A percentile compares a stretch with the other conserved stretches of the same genome.
These are phyloP conservation scores for Monosporascus ibericus DNA, from an alignment of 2,329 filamentous ascomycete species.

Conservation along the genomic window DNA sequence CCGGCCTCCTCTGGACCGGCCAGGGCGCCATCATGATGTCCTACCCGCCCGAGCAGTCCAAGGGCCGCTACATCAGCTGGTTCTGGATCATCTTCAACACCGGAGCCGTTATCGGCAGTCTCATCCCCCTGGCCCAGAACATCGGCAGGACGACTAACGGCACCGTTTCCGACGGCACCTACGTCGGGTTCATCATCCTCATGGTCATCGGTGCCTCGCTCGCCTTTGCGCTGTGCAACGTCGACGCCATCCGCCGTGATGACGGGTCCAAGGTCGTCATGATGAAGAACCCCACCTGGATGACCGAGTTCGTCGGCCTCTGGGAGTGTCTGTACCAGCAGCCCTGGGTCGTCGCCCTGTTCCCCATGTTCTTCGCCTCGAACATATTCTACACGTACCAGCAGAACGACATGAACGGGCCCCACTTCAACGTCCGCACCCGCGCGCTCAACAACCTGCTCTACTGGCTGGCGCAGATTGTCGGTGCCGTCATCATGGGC, in stretches of 20 bases:
- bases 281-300: constrained; percentile 74
- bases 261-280: constrained; percentile 66
- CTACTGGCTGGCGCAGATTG: constrained; percentile 68
- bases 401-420: constrained; percentile 64
- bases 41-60: constrained; percentile 73
- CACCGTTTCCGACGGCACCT: constrained; percentile 61
- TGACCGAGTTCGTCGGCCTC: constrained; percentile 62
- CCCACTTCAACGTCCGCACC: constrained; percentile 66
- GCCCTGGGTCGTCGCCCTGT: constrained; percentile 62
- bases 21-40: constrained; percentile 87
- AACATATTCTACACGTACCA: constrained; percentile 81
- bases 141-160: constrained; percentile 45
- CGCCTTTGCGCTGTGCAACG: constrained; percentile 56
- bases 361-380: constrained; percentile 74
- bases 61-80: constrained; percentile 82
- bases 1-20: constrained; percentile 74
- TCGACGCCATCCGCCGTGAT: constrained; percentile 58
- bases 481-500: constrained; percentile 63
- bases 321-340: constrained; percentile 58
- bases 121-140: constrained; percentile 70
- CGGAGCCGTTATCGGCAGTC: constrained; percentile 78
- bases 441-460: constrained; percentile 64
- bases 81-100: constrained; percentile 97
- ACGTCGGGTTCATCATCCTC: constrained; percentile 68
- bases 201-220: constrained; percentile 61